Conservation (phyloP, 2,329 filamentous ascomycete genomes). For the Sporothrix variecibatus region DNA sequence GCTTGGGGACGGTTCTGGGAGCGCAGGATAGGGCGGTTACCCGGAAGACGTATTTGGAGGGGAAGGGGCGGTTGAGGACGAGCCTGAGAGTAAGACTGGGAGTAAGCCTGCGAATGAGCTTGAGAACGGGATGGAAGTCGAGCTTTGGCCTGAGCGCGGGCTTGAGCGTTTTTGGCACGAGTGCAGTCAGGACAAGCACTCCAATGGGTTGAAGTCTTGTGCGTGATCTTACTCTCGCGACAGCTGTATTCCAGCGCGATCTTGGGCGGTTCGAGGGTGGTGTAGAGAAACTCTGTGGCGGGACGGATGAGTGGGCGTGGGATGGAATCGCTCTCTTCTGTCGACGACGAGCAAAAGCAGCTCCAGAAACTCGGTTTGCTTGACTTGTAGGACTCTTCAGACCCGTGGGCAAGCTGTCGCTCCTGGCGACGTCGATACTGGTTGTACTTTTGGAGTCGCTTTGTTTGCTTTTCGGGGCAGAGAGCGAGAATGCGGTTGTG, state of each 20-base stretch:
- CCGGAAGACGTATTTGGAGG: background rate
- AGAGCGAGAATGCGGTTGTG: constrained; percentile 24
- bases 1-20: background rate
- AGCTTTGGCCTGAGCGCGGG: background rate
- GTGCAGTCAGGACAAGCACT: constrained; percentile 2
- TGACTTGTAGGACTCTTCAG: background rate
- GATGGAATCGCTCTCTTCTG: background rate
- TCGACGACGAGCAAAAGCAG: constrained; percentile 1
- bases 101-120: background rate
- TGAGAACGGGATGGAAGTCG: background rate
- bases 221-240: background rate
- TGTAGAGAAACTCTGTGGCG: constrained; percentile 9
- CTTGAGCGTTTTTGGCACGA: background rate
- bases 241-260: constrained; percentile 12
- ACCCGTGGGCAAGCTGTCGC: background rate
- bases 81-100: background rate
- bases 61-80: background rate
- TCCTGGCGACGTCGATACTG: background rate
- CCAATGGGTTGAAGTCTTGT: background rate
- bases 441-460: constrained; percentile 16
- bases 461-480: constrained; percentile 9
- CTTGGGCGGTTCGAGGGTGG: constrained; percentile 2
- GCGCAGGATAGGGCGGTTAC: background rate
- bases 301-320: constrained; percentile 16
- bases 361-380: constrained; percentile 10